Evolutionary conservation across 2,329 filamentous ascomycete genomes (phyloP).

Genomic region (Colletotrichum neosansevieriae): DNA sequence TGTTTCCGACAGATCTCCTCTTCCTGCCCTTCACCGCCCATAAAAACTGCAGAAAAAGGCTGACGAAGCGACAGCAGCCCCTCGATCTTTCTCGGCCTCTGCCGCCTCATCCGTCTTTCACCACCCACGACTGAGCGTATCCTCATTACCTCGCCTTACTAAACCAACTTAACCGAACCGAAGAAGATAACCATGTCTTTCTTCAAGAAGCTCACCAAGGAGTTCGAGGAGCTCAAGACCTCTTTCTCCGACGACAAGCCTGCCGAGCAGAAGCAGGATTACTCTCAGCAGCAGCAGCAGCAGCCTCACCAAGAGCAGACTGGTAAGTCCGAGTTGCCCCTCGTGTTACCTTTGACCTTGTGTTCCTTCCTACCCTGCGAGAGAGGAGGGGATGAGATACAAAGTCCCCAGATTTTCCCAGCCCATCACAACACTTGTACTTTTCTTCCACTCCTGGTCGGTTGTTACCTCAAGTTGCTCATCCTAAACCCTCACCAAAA

Average conservation of each 20-base stretch:
- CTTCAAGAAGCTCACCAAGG: slow-evolving; percentile 57
- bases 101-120: slow-evolving; percentile 39
- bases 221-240: slow-evolving; percentile 61
- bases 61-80: slow-evolving; percentile 36
- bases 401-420: background rate
- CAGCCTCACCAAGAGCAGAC: slow-evolving; percentile 42
- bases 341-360: background rate
- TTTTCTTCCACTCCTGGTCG: background rate
- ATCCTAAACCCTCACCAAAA: background rate
- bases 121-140: slow-evolving; percentile 20
- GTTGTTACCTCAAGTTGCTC: background rate
- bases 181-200: slow-evolving; percentile 54
- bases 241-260: slow-evolving; percentile 53
- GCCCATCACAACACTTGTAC: background rate
- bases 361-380: background rate
- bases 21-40: slow-evolving; percentile 24
- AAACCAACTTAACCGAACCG: slow-evolving; percentile 27
- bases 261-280: slow-evolving; percentile 42
- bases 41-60: slow-evolving; percentile 30
- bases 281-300: slow-evolving; percentile 41
- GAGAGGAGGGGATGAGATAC: background rate
- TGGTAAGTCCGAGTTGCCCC: slow-evolving; percentile 23
- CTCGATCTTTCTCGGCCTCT: slow-evolving; percentile 40
- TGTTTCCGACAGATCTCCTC: slow-evolving; percentile 20
- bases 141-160: slow-evolving; percentile 23